These are phyloP conservation scores for Beauveria asiatica DNA, from an alignment of 2,329 filamentous ascomycete species.

Conservation along the genomic window DNA sequence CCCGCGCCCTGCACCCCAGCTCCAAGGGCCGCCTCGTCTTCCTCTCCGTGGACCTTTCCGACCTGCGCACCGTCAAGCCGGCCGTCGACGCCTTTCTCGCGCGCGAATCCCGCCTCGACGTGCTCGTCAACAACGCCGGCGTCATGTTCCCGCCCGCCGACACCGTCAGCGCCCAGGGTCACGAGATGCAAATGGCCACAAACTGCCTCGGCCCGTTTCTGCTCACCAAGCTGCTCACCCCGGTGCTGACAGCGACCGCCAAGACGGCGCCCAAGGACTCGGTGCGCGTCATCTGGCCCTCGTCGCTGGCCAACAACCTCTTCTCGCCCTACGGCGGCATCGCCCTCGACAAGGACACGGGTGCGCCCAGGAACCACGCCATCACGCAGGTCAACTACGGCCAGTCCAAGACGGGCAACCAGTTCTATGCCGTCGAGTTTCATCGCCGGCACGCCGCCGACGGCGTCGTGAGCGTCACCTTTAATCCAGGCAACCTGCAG, in stretches of 20 bases:
- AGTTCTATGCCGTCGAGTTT: conserved; percentile 17
- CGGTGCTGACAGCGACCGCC: conserved; percentile 22
- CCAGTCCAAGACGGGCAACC: conserved; percentile 17
- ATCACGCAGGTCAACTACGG: conserved; percentile 15
- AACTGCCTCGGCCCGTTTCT: conserved; percentile 29
- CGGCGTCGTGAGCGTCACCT: conserved; percentile 17
- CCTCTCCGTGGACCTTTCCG: conserved; percentile 31
- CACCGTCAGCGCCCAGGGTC: conserved; percentile 25
- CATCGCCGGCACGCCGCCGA: conserved; percentile 16
- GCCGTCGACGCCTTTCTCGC: conserved; percentile 16
- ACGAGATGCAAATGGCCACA: conserved; percentile 30
- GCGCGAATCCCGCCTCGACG: conserved; percentile 21
- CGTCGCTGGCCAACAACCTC: conserved; percentile 16
- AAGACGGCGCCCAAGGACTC: conserved; percentile 16
- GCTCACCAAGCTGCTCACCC: conserved; percentile 25
- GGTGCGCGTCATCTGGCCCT: conserved; percentile 18
- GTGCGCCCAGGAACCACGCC: conserved; percentile 9
- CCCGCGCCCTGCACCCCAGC: conserved; percentile 23
- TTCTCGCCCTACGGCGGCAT: conserved; percentile 8
- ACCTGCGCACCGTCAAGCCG: conserved; percentile 21
- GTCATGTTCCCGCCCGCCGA: conserved; percentile 27
- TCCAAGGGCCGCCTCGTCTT: conserved; percentile 28
- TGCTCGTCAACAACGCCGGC: conserved; percentile 30
- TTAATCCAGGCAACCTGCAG: conserved; percentile 27
- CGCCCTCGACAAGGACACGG: not conserved